Conservation (phyloP, 2,329 filamentous ascomycete species). For the Huntiella savannae region DNA sequence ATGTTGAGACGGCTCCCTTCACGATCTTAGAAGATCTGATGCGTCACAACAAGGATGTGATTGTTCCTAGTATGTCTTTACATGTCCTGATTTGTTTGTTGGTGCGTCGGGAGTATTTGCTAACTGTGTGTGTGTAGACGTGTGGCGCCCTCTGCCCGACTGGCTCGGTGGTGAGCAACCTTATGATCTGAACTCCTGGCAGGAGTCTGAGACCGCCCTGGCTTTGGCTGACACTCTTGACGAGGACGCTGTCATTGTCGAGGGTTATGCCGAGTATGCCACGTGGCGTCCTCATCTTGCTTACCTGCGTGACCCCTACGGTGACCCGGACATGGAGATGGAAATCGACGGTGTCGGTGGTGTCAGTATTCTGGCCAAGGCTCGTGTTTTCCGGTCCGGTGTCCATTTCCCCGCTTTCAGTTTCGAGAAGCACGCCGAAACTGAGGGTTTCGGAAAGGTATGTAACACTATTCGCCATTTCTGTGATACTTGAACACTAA, state of each 20-base stretch:
- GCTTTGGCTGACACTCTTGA: slow-evolving; percentile 86
- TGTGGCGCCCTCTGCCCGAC: slow-evolving; percentile 95
- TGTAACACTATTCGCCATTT: slow-evolving; percentile 13
- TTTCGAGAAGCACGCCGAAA: slow-evolving; percentile 96
- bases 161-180: slow-evolving; percentile 98
- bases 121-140: slow-evolving; percentile 41
- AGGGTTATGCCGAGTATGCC: slow-evolving; percentile 96
- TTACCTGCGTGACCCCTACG: slow-evolving; percentile 89
- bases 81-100: background rate
- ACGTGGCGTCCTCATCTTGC: slow-evolving; percentile 96
- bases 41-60: slow-evolving; percentile 97
- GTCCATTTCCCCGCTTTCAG: slow-evolving; percentile 97
- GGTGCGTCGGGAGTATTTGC: slow-evolving; percentile 2
- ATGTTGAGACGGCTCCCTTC: slow-evolving; percentile 91
- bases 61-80: slow-evolving; percentile 74
- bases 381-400: slow-evolving; percentile 80
- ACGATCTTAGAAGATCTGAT: slow-evolving; percentile 96
- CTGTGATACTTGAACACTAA: slow-evolving; percentile 10
- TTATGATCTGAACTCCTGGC: slow-evolving; percentile 97
- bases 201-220: slow-evolving; percentile 92
- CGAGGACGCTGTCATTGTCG: slow-evolving; percentile 95
- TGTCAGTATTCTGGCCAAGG: slow-evolving; percentile 93
- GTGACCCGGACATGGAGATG: slow-evolving; percentile 98
- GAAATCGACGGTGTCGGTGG: slow-evolving; percentile 95
- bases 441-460: slow-evolving; percentile 96